Base-by-base conservation (phyloP, 805 yeast genomes). In the Saccharomyces eubayanus region DNA sequence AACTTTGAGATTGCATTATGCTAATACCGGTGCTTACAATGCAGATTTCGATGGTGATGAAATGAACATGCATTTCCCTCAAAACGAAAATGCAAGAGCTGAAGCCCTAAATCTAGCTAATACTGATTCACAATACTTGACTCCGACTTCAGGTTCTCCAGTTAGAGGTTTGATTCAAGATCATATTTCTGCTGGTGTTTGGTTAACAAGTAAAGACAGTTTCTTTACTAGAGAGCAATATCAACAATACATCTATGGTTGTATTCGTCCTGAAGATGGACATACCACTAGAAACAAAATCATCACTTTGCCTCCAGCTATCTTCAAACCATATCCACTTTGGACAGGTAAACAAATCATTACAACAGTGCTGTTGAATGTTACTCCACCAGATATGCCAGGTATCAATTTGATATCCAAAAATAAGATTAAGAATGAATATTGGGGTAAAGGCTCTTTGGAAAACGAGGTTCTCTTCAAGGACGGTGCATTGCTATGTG, bases 41-140 rank as follows among this genome's bases (percentile, higher is more conserved):
- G 98, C 98, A 43, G 99, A 92, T 80, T 92, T 94, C 65, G 99
- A 92, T 74, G 99, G 99, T 78, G 99, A 92, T 74, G 99, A 92
- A 77, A 92, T 92, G 99, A 92, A 92, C 71, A 87, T 92, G 97
- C 99, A 92, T 75, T 92, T 92, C 78, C 99, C 99, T 28, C 99
- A 92, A 75, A 90, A 88, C 72, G 97, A 92, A 74, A 88, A 89
- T 62, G 99, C 98, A 9, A 84, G 91, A 68, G 92, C 98, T 24
- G 99, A 94, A 74, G 98, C 99, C 2, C 77, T 89, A 66, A 82
- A 89, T 68, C 78, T 94, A 70, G 99, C 99, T 45, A 91, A 92
- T 71, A 94, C 99, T 8, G 97, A 95, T 72, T 87, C 96, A 56
- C 99, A 94, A 75, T 94, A 94, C 72, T 78, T 94, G 69, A 92